A percentile compares a stretch with the other conserved stretches of the same genome.
Evolutionary conservation across 75 land plant genomes (phyloP).

Genomic region (Pinus taeda): DNA sequence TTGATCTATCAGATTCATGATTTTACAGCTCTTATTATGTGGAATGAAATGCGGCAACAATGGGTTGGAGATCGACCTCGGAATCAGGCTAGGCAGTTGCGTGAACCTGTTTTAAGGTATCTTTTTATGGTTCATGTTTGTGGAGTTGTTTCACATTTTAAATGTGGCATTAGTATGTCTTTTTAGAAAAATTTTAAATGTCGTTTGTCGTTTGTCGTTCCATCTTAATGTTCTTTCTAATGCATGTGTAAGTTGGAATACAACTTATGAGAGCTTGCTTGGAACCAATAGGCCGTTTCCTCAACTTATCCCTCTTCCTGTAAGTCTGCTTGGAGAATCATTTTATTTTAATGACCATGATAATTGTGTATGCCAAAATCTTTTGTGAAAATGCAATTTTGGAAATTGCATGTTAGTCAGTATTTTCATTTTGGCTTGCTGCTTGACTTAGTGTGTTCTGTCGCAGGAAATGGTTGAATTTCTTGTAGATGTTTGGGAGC

Average conservation of each 20-base stretch:
- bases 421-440: too few species aligned
- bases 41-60: constrained; percentile 78
- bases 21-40: constrained; percentile 55
- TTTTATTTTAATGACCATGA: neutral
- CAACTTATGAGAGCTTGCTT: constrained; percentile 74
- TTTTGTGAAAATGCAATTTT: neutral
- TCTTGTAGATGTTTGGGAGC: constrained; percentile 83
- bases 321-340: constrained; percentile 23
- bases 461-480: constrained; percentile 86
- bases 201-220: neutral
- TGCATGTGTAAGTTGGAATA: constrained; percentile 58
- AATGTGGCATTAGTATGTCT: too few species aligned
- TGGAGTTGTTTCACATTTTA: neutral
- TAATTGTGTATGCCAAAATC: neutral
- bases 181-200: neutral
- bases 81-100: constrained; percentile 27
- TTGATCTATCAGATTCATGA: neutral
- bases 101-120: constrained; percentile 60
- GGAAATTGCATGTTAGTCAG: too few species aligned
- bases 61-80: constrained; percentile 63
- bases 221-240: neutral
- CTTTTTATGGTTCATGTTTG: neutral
- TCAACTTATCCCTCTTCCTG: constrained; percentile 63
- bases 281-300: constrained; percentile 70
- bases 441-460: neutral